These are phyloP conservation scores for Xylariaceae sp. DNA, from an alignment of 2,329 filamentous ascomycete species.

Conservation along the genomic window DNA sequence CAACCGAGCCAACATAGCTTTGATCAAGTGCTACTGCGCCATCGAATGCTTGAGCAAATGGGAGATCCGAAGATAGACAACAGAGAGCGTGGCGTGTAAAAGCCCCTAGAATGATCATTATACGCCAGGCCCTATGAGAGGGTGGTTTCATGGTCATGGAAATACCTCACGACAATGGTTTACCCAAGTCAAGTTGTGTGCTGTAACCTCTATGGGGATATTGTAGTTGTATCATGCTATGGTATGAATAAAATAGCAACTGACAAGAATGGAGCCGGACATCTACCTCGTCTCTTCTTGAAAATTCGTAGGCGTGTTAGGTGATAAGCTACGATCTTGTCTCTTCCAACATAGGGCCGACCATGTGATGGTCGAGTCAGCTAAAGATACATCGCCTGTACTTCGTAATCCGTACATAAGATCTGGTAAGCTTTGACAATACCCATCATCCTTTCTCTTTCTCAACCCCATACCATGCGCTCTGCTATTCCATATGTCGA, in stretches of 20 bases:
- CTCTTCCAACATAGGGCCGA: not conserved
- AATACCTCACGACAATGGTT: not conserved
- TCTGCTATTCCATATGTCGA: too few relatives aligned
- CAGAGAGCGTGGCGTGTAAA: not conserved
- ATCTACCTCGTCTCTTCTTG: too few relatives aligned
- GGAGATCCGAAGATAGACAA: not conserved
- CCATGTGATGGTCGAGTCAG: too few relatives aligned
- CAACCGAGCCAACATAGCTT: not conserved
- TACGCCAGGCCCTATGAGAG: too few relatives aligned
- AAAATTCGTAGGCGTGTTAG: not conserved
- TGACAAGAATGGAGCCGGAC: not conserved
- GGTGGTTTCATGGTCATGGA: too few relatives aligned
- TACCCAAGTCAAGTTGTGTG: not conserved
- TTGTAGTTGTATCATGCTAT: not conserved
- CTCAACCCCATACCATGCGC: too few relatives aligned
- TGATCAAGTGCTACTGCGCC: not conserved
- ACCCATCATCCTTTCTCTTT: too few relatives aligned
- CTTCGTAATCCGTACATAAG: too few relatives aligned
- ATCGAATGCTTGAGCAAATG: not conserved
- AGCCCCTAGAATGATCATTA: not conserved
- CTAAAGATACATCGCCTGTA: too few relatives aligned
- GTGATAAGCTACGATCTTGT: not conserved
- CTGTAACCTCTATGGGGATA: not conserved
- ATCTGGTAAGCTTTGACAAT: too few relatives aligned
- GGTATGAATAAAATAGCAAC: slow-evolving; percentile 3